Percentiles rank a stretch among this genome's conserved stretches.
Conservation (phyloP, 495 filamentous ascomycete species). For the Aspergillus leporis region DNA sequence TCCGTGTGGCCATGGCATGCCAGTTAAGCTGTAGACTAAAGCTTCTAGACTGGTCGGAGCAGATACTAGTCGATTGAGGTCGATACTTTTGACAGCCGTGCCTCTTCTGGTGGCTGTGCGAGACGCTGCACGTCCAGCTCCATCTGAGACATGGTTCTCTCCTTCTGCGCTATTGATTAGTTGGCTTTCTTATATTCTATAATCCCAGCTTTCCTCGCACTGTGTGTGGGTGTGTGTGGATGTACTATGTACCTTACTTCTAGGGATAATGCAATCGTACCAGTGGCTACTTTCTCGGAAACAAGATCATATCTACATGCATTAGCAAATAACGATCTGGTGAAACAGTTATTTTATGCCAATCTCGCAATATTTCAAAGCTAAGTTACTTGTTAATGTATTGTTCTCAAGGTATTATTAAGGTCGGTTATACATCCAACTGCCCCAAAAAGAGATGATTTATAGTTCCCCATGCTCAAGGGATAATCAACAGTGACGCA, state of each 20-base stretch:
- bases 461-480: not conserved
- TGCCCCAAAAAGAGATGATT: not conserved
- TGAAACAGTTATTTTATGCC: not conserved
- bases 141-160: not conserved
- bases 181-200: conserved; percentile 1
- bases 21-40: not conserved
- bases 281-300: not conserved
- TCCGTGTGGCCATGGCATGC: not conserved
- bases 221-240: not conserved
- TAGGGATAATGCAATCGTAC: not conserved
- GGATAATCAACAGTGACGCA: not conserved
- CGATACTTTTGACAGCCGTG: not conserved
- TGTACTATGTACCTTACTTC: not conserved
- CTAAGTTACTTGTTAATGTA: not conserved
- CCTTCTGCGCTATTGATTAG: not conserved
- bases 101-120: conserved; percentile 1
- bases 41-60: not conserved
- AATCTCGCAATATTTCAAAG: not conserved
- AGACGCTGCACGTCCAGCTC: not conserved
- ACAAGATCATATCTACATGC: not conserved
- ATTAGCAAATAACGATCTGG: not conserved
- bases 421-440: not conserved
- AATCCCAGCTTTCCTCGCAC: not conserved
- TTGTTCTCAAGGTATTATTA: not conserved
- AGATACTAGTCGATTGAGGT: not conserved